A percentile compares a stretch with the other conserved stretches of the same genome.
Conservation (phyloP, 75 land plant species). For the Sequoiadendron giganteum region DNA sequence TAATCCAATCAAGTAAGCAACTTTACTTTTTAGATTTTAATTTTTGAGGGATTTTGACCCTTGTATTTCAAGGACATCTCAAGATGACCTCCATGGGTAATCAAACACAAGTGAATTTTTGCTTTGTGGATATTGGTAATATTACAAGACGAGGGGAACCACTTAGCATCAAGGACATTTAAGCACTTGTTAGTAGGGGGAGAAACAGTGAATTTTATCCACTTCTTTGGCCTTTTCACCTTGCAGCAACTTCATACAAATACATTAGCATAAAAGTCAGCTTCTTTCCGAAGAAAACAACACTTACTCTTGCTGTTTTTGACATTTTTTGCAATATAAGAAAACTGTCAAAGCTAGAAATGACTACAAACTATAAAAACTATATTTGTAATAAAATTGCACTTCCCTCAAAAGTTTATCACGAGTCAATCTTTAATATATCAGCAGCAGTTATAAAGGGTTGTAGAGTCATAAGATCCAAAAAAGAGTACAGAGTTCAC, state of each 20-base stretch:
- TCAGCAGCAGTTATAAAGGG: neutral
- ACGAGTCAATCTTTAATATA: neutral
- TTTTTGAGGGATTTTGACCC: no score
- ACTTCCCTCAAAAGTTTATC: neutral
- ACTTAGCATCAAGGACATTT: no score
- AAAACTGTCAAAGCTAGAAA: neutral
- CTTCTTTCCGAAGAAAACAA: neutral
- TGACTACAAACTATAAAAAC: neutral
- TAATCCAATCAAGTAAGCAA: neutral
- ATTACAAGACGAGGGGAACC: no score
- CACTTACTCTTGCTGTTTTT: neutral
- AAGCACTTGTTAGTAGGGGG: no score
- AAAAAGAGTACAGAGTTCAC: no score
- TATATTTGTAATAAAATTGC: neutral
- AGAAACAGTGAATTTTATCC: no score
- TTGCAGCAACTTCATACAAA: no score
- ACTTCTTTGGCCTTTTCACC: no score
- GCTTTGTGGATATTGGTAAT: no score
- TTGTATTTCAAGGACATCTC: no score
- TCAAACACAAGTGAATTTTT: no score
- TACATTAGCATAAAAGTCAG: neutral
- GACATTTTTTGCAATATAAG: neutral
- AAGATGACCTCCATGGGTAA: no score
- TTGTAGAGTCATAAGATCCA: neutral
- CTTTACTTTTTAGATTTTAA: neutral